Evolutionary conservation across 345 rosid species (phyloP).

Genomic region (Reutealis trisperma): DNA sequence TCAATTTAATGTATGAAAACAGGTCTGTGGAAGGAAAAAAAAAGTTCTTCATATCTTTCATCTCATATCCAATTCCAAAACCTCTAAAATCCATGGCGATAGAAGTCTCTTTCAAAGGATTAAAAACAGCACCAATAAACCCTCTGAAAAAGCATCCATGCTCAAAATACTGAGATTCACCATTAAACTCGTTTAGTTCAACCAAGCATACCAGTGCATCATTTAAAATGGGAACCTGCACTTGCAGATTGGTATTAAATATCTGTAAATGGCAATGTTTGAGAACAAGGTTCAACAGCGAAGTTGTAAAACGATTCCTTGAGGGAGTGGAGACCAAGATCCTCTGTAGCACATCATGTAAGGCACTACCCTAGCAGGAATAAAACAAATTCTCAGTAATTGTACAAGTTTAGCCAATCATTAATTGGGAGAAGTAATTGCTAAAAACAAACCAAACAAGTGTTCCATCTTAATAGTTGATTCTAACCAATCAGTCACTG

Average conservation of each 20-base stretch:
- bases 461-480: neutral
- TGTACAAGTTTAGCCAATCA: slow-evolving; percentile 7
- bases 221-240: slow-evolving; percentile 49
- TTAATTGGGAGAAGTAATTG: neutral
- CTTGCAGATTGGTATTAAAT: slow-evolving; percentile 40
- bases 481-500: neutral
- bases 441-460: neutral
- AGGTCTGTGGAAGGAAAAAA: slow-evolving; percentile 45
- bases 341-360: slow-evolving; percentile 65
- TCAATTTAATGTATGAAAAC: slow-evolving; percentile 36
- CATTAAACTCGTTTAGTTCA: slow-evolving; percentile 54
- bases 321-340: slow-evolving; percentile 39
- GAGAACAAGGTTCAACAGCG: slow-evolving; percentile 62
- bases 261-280: slow-evolving; percentile 58
- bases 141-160: slow-evolving; percentile 56
- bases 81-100: slow-evolving; percentile 47
- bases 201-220: slow-evolving; percentile 44
- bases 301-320: slow-evolving; percentile 45
- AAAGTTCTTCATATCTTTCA: slow-evolving; percentile 36
- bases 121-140: slow-evolving; percentile 47
- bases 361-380: slow-evolving; percentile 57
- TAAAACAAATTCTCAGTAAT: slow-evolving; percentile 7
- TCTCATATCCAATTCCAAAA: slow-evolving; percentile 56
- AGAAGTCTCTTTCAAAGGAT: slow-evolving; percentile 52
- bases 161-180: slow-evolving; percentile 54